Evolutionary conservation across 768 basidiomycete species (phyloP).

Genomic region (Trametopsis cervina): DNA sequence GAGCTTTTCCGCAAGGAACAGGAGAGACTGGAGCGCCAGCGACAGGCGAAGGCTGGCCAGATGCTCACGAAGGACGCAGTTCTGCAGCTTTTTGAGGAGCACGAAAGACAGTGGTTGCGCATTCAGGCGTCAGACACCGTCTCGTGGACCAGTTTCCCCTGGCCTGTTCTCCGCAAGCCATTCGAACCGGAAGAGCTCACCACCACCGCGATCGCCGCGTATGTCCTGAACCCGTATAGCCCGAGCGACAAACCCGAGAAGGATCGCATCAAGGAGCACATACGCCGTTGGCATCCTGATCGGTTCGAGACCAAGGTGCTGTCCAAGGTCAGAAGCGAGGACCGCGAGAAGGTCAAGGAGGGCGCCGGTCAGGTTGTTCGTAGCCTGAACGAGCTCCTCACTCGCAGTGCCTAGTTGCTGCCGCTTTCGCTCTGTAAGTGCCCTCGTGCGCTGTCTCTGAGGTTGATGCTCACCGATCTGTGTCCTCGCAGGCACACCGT

Average conservation of each 20-base stretch:
- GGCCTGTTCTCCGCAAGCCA: slow-evolving; percentile 62
- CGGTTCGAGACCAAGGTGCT: slow-evolving; percentile 69
- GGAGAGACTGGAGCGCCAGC: slow-evolving; percentile 45
- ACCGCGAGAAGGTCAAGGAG: slow-evolving; percentile 59
- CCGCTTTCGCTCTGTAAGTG: background rate
- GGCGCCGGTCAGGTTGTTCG: slow-evolving; percentile 71
- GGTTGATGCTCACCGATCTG: no score
- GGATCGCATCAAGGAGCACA: slow-evolving; percentile 70
- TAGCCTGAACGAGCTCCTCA: slow-evolving; percentile 64
- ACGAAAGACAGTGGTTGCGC: slow-evolving; percentile 56
- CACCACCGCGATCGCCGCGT: slow-evolving; percentile 45
- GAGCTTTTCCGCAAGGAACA: slow-evolving; percentile 67
- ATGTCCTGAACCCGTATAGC: slow-evolving; percentile 52
- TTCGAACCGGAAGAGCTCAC: slow-evolving; percentile 56
- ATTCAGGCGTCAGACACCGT: slow-evolving; percentile 32
- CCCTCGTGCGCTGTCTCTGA: no score
- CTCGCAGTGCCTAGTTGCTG: slow-evolving; percentile 7
- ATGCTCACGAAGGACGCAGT: slow-evolving; percentile 53
- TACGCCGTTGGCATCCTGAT: slow-evolving; percentile 79
- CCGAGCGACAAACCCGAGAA: slow-evolving; percentile 51
- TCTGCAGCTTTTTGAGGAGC: slow-evolving; percentile 46
- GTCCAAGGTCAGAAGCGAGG: slow-evolving; percentile 53
- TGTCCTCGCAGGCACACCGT: no score
- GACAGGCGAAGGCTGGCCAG: slow-evolving; percentile 31
- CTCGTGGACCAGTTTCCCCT: slow-evolving; percentile 65